A percentile compares a stretch with the other conserved stretches of the same genome.
phyloP scores from a whole-genome alignment of 225 moss, liverwort and hornwort genomes.

The Bryum argenteum region DNA sequence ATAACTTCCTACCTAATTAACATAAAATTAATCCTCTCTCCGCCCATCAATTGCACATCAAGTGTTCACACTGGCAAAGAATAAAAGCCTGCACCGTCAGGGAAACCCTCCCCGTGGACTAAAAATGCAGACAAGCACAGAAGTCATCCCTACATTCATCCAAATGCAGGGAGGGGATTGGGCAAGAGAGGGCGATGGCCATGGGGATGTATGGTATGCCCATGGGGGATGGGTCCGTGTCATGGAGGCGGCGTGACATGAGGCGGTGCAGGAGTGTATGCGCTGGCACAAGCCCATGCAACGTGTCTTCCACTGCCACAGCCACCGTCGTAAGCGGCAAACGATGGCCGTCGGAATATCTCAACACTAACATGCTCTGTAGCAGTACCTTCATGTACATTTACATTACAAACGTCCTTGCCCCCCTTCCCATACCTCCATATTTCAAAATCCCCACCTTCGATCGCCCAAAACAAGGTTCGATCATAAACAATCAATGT shows the following conservation, averaged over 20 bases:
- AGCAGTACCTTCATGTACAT: not conserved
- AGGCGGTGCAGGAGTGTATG: conserved; percentile 40
- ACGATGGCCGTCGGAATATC: conserved; percentile 31
- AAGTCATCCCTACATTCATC: not conserved
- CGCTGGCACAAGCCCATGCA: conserved; percentile 35
- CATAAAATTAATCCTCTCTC: too few species aligned
- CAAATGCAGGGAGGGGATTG: not conserved
- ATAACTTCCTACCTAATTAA: too few species aligned
- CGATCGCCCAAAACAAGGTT: too few species aligned
- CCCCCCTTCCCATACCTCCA: not conserved
- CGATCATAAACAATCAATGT: too few species aligned
- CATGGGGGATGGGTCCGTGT: conserved; percentile 18
- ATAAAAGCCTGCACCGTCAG: too few species aligned
- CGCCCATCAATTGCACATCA: too few species aligned
- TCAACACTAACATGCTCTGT: conserved; percentile 5
- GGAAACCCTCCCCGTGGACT: not conserved
- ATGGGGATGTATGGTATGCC: conserved; percentile 3
- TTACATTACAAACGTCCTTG: not conserved
- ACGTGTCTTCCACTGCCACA: conserved; percentile 25
- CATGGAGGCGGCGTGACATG: conserved; percentile 33
- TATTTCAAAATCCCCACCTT: too few species aligned
- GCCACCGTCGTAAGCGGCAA: conserved; percentile 34
- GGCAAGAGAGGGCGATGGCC: not conserved
- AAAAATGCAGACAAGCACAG: not conserved
- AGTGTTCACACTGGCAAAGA: too few species aligned